Conservation (phyloP, 148 eudicot genomes). For the Cornus controversa region DNA sequence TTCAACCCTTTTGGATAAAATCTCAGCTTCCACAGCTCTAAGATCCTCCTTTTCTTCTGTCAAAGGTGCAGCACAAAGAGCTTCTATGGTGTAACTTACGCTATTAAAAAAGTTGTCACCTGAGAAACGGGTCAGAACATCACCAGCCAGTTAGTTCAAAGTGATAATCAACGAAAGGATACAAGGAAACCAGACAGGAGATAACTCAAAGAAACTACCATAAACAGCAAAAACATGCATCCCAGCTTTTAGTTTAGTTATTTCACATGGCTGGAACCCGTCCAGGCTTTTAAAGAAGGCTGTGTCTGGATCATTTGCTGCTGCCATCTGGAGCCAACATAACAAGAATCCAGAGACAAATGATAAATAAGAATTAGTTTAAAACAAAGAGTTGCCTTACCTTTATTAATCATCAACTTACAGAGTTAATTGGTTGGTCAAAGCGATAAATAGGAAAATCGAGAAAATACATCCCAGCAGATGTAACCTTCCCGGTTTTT, state of each 20-base stretch:
- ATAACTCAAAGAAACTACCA: constrained; percentile 38
- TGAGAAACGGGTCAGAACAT: constrained; percentile 22
- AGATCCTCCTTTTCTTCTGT: constrained; percentile 73
- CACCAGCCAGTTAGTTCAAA: background rate
- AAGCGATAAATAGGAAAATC: constrained; percentile 88
- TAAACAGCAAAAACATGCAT: constrained; percentile 90
- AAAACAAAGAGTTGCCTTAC: background rate
- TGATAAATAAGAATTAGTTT: background rate
- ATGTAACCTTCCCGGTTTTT: constrained; percentile 75
- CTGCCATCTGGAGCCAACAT: constrained; percentile 45
- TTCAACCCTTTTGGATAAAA: constrained; percentile 80
- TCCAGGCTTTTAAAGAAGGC: constrained; percentile 88
- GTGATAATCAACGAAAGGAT: background rate
- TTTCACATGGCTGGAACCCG: constrained; percentile 91
- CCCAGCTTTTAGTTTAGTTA: constrained; percentile 82
- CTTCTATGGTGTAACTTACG: constrained; percentile 85
- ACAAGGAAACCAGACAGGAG: background rate
- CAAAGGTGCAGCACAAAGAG: constrained; percentile 66
- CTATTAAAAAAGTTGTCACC: constrained; percentile 96
- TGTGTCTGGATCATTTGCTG: constrained; percentile 87
- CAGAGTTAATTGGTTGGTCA: constrained; percentile 59
- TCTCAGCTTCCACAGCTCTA: constrained; percentile 72
- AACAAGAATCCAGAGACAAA: constrained; percentile 9
- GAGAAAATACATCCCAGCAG: constrained; percentile 97
- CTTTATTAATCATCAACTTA: constrained; percentile 36